Conservation (phyloP, 1,284 basidiomycete genomes). For the Sporisorium sorghi region DNA sequence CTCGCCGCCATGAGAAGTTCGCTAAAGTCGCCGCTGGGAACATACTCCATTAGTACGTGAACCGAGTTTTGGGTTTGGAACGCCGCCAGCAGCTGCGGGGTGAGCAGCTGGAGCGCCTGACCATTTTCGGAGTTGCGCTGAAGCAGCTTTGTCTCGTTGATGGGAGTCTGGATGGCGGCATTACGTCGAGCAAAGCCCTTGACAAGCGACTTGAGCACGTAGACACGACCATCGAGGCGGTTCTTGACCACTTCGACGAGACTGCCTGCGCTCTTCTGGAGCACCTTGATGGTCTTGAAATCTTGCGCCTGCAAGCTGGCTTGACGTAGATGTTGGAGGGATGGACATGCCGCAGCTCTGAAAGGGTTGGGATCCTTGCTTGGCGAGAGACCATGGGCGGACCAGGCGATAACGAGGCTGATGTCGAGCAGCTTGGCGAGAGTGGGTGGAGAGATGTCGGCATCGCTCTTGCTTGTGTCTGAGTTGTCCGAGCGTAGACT, state of each 20-base stretch:
- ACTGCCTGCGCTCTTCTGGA: conserved; percentile 60
- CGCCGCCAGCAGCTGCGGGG: conserved; percentile 61
- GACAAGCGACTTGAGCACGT: conserved; percentile 66
- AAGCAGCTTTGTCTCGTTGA: conserved; percentile 59
- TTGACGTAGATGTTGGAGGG: conserved; percentile 26
- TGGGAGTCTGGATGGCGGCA: conserved; percentile 58
- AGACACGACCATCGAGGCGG: conserved; percentile 61
- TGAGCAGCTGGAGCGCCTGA: conserved; percentile 20
- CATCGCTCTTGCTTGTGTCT: conserved; percentile 10
- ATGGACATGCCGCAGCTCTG: conserved; percentile 32
- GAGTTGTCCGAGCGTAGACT: background rate
- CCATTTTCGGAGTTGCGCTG: conserved; percentile 21
- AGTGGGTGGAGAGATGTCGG: background rate
- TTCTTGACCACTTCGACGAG: conserved; percentile 65
- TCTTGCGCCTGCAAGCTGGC: conserved; percentile 50
- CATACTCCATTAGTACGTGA: conserved; percentile 67
- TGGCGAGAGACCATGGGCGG: conserved; percentile 31
- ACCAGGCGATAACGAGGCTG: conserved; percentile 55
- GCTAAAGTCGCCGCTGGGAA: conserved; percentile 66
- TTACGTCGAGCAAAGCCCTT: conserved; percentile 64
- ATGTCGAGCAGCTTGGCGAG: conserved; percentile 48
- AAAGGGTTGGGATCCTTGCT: conserved; percentile 41
- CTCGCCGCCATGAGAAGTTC: conserved; percentile 61
- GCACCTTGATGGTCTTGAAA: conserved; percentile 57
- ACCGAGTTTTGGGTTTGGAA: conserved; percentile 64